Evolutionary conservation across 257 asterid species (phyloP), one percentile per base, ranked within the genome.

Genomic region (Solanum medicagineum): DNA sequence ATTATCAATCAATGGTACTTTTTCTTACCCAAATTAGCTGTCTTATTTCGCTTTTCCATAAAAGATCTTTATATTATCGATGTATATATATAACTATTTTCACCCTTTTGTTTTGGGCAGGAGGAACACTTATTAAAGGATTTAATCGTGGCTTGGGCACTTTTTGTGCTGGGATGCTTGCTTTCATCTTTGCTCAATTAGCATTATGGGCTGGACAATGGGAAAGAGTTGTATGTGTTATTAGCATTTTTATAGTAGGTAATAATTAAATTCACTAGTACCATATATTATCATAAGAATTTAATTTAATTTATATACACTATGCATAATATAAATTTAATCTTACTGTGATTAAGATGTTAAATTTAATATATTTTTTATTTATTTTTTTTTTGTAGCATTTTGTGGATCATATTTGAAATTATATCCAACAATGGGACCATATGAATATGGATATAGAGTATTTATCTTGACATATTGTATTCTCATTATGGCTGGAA

Each of bases 141-240:
- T 92, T 93, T 89, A 92, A 93, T 80, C 92, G 97, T n/a, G 94
- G 93, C 26, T 63, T 93, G 17, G 97, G 95, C 85, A 93, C 94
- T 16, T 84, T 93, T 17, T 86, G 86, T 32, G 94, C 97, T 29
- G 97, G 95, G 26, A 83, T 92, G 84, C 91, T 93, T 45, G 94
- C 94, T 8, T 88, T 91, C 36, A 55, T 89, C 44, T 91, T 90
- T 85, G 90, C 94, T 14, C 86, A 85, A 82, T 81, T 93, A 19
- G 81, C 93, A 7, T 62, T 90, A 40, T 79, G 87, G 74, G 89
- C 91, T 7, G 94, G 94, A 40, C 73, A 85, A 0, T 51, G 84
- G 85, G 93, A 87, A 22, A 89, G 87, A 86, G 86, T 85, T 55
- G 88, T 90, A 9, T 89, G 91, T 68, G 89, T 92, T 83, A 79